Conservation (phyloP, 805 yeast species). For the Alloascoidea africana region DNA sequence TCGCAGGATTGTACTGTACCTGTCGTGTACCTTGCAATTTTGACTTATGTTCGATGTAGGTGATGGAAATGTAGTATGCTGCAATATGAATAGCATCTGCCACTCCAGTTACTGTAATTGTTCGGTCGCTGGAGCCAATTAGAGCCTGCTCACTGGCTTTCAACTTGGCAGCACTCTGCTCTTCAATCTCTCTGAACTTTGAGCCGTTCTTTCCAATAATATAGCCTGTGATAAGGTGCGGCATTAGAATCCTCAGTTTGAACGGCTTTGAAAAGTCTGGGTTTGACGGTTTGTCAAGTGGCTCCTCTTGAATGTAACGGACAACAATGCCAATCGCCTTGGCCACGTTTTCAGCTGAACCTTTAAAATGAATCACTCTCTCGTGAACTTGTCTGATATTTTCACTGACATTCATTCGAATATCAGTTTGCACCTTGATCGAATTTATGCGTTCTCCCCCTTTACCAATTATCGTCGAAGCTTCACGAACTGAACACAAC, state of each 20-base stretch:
- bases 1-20: conserved; percentile 45
- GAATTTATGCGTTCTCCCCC: conserved; percentile 63
- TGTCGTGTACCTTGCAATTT: conserved; percentile 35
- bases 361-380: conserved; percentile 59
- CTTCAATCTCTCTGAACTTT: conserved; percentile 69
- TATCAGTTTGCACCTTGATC: conserved; percentile 46
- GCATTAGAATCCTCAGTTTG: conserved; percentile 47
- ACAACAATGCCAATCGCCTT: conserved; percentile 66
- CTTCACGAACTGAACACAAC: conserved; percentile 64
- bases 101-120: conserved; percentile 57
- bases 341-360: conserved; percentile 65
- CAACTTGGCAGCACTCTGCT: conserved; percentile 61
- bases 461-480: conserved; percentile 61
- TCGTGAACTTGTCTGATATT: conserved; percentile 59
- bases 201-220: conserved; percentile 68
- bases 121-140: conserved; percentile 66
- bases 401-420: conserved; percentile 58
- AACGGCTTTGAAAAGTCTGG: conserved; percentile 37
- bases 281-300: conserved; percentile 46
- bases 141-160: conserved; percentile 59
- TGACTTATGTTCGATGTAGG: conserved; percentile 45
- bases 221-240: conserved; percentile 69
- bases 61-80: conserved; percentile 55
- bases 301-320: conserved; percentile 51
- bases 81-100: conserved; percentile 85